Evolutionary conservation across 768 basidiomycete species (phyloP).

Genomic region (Amanita pseudoporphyria): DNA sequence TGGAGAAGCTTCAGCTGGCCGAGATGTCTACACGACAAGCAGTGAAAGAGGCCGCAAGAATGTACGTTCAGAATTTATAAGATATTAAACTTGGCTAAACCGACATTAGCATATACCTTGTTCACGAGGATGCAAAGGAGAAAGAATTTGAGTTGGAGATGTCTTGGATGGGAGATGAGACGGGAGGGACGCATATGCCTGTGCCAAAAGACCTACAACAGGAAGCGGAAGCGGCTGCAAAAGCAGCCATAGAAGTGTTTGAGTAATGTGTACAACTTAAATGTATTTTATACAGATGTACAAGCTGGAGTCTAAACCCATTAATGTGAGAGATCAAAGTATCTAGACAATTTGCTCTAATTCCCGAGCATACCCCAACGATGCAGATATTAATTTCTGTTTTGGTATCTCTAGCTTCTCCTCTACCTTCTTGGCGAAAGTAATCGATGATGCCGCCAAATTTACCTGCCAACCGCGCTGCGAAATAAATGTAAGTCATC

Average conservation of each 20-base stretch:
- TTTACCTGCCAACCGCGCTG: slow-evolving; percentile 85
- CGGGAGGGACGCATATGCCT: slow-evolving; percentile 64
- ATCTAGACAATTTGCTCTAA: slow-evolving; percentile 82
- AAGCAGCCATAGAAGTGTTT: slow-evolving; percentile 65
- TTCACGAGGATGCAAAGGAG: slow-evolving; percentile 97
- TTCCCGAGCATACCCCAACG: slow-evolving; percentile 75
- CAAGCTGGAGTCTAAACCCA: slow-evolving; percentile 5
- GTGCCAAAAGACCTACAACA: slow-evolving; percentile 80
- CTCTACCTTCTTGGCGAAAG: slow-evolving; percentile 73
- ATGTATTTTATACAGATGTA: slow-evolving; percentile 12
- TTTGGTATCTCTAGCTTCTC: slow-evolving; percentile 83
- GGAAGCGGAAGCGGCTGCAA: slow-evolving; percentile 84
- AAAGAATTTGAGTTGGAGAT: slow-evolving; percentile 98
- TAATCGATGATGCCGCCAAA: slow-evolving; percentile 56
- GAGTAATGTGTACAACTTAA: slow-evolving; percentile 23
- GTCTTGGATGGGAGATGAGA: slow-evolving; percentile 91
- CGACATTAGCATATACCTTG: slow-evolving; percentile 76
- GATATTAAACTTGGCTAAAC: neutral
- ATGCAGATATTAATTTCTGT: slow-evolving; percentile 70
- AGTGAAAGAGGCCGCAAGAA: slow-evolving; percentile 87
- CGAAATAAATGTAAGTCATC: neutral
- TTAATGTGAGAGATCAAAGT: slow-evolving; percentile 30
- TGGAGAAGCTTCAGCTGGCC: slow-evolving; percentile 88
- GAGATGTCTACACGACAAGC: slow-evolving; percentile 79
- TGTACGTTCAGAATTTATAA: slow-evolving; percentile 43